These are phyloP conservation scores for Blastobotrys terrestris DNA, from an alignment of 805 yeast species.

Conservation along the genomic window DNA sequence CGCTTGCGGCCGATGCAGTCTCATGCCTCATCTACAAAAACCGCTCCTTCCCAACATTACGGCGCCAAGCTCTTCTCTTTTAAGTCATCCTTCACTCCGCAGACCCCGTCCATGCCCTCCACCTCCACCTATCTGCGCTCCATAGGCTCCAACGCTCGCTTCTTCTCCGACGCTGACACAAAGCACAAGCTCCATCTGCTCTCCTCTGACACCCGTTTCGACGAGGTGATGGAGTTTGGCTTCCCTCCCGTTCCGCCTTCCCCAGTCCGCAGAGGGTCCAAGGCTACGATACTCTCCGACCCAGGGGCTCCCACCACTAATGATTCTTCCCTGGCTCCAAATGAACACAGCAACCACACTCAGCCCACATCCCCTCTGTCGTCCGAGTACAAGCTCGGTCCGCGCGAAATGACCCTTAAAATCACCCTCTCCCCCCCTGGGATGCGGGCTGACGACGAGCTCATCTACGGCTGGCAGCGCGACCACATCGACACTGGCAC, in stretches of 20 bases:
- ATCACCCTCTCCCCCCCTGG: slow-evolving; percentile 23
- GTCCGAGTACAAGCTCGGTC: slow-evolving; percentile 4
- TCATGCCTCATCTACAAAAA: slow-evolving; percentile 2
- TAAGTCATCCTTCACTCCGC: slow-evolving; percentile 1
- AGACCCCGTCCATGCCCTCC: neutral
- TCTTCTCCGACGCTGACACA: slow-evolving; percentile 16
- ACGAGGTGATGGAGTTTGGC: slow-evolving; percentile 24
- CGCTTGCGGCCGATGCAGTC: neutral
- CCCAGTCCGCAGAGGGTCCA: slow-evolving; percentile 3
- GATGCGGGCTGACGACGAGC: slow-evolving; percentile 25
- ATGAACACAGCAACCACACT: neutral
- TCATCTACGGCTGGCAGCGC: slow-evolving; percentile 26
- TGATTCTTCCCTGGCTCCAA: no score
- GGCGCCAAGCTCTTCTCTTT: slow-evolving; percentile 1
- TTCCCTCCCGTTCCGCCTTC: slow-evolving; percentile 17
- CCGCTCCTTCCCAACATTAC: neutral
- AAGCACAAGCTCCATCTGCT: slow-evolving; percentile 16
- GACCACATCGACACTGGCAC: slow-evolving; percentile 20
- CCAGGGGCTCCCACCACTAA: neutral
- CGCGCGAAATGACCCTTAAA: slow-evolving; percentile 24
- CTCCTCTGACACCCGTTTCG: slow-evolving; percentile 15
- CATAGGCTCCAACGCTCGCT: slow-evolving; percentile 15
- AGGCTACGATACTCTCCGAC: slow-evolving; percentile 1
- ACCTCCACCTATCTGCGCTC: neutral
- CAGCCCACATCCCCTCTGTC: neutral